Evolutionary conservation across 306 rosid genomes (phyloP).

Genomic region (Dalbergia oliveri): DNA sequence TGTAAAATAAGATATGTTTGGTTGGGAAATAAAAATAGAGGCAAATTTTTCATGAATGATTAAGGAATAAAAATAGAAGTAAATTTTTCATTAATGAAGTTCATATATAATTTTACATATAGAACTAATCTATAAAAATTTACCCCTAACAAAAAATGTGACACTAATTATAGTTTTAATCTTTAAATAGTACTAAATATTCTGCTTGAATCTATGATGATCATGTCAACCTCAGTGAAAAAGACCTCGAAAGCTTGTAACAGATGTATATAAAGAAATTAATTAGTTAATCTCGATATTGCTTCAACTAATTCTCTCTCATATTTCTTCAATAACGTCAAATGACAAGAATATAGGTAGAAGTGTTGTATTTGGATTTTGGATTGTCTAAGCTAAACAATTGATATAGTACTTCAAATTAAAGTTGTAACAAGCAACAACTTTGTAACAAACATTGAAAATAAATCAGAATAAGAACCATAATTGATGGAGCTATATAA

Average conservation of each 20-base stretch:
- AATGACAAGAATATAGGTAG: slow-evolving; percentile 8
- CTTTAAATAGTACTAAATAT: neutral
- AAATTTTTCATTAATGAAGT: too few species aligned
- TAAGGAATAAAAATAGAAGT: too few species aligned
- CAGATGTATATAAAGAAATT: neutral
- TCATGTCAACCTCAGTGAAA: neutral
- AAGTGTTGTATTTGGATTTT: neutral
- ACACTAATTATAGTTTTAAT: neutral
- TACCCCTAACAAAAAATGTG: too few species aligned
- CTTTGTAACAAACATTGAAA: neutral
- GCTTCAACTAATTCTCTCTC: slow-evolving; percentile 15
- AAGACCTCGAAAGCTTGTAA: neutral
- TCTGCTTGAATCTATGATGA: slow-evolving; percentile 1
- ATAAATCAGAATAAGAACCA: neutral
- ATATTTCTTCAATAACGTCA: slow-evolving; percentile 7
- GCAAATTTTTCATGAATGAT: too few species aligned
- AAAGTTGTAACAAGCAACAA: neutral
- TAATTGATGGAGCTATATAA: neutral
- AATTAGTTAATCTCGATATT: neutral
- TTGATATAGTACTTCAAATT: neutral
- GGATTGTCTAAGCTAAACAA: neutral
- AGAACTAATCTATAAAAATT: too few species aligned
- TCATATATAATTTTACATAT: too few species aligned
- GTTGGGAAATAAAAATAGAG: too few species aligned
- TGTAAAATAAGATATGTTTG: too few species aligned